phyloP scores from a whole-genome alignment of 2,329 filamentous ascomycete genomes.

The Neofusicoccum parvum region DNA sequence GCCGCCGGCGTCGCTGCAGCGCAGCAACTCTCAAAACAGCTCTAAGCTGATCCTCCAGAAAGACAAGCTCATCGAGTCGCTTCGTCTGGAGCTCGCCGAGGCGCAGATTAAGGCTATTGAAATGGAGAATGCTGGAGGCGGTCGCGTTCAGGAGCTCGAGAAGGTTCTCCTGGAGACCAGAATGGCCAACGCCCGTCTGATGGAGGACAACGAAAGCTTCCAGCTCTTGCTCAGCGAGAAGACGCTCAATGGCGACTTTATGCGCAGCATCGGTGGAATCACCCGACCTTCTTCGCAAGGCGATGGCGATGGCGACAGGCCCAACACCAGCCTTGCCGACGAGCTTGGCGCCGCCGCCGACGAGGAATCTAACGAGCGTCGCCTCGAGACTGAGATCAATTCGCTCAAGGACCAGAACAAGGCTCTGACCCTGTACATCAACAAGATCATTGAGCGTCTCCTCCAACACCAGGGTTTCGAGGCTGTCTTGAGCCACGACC shows the following conservation, averaged over 20 bases:
- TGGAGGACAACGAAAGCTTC: slow-evolving; percentile 99
- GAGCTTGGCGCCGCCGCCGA: slow-evolving; percentile 70
- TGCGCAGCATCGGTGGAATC: slow-evolving; percentile 53
- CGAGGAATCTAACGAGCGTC: slow-evolving; percentile 56
- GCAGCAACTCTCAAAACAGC: slow-evolving; percentile 86
- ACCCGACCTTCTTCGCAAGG: slow-evolving; percentile 34
- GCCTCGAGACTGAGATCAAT: slow-evolving; percentile 77
- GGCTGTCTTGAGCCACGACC: slow-evolving; percentile 80
- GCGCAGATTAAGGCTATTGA: slow-evolving; percentile 94
- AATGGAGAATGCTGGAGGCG: slow-evolving; percentile 88
- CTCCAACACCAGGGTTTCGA: slow-evolving; percentile 95
- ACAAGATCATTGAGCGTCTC: slow-evolving; percentile 96
- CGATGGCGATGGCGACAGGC: slow-evolving; percentile 25
- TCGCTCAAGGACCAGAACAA: slow-evolving; percentile 91
- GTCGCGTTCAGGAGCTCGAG: slow-evolving; percentile 86
- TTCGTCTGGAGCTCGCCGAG: slow-evolving; percentile 90
- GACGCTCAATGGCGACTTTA: slow-evolving; percentile 92
- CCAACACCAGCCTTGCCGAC: slow-evolving; percentile 62
- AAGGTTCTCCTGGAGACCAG: slow-evolving; percentile 85
- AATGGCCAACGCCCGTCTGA: slow-evolving; percentile 91
- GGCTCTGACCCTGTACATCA: slow-evolving; percentile 94
- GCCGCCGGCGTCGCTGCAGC: slow-evolving; percentile 78
- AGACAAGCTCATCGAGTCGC: slow-evolving; percentile 91
- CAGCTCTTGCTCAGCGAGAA: slow-evolving; percentile 92
- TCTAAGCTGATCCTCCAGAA: slow-evolving; percentile 92